Base-by-base conservation (phyloP, 2,329 filamentous ascomycete species). In the Hymenoscyphus infarciens region DNA sequence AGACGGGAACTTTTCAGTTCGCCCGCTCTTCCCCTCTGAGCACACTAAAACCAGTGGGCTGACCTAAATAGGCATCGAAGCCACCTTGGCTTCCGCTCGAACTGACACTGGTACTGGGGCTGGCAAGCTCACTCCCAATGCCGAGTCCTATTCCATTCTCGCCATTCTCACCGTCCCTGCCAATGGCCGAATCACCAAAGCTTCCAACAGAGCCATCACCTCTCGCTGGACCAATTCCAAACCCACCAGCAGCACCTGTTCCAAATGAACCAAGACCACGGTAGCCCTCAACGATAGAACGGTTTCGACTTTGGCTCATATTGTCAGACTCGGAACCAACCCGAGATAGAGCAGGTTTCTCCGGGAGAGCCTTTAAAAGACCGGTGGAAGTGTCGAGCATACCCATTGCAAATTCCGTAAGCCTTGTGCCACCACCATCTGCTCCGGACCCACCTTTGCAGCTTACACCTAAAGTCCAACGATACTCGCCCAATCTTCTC, bases 391-490 rank as follows among this genome's bases (percentile, higher is more conserved):
- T 88, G 71, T 92, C 89, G 53, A 92, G 78, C 81, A 90, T 91
- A 2, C 87, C 87, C 79, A 92, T 87, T n/a, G 89, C 89, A 69
- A 91, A 91, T 65, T 85, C 82, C 0, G 86, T 88, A 60, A 88
- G 71, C 1, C 82, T 80, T 56, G 78, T 81, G 61, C 80, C 81
- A 69, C 84, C 83, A 2, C 83, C 82, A 0, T 66, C 69, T 19
- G 67, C 67, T 1, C 63, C 62, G 22, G 57, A 56, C 39, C 65
- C 67, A 19, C 66, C 75, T 74, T 92, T 91, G 54, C 86, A 88
- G 75, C 89, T 93, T 56, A 98, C 93, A 8, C 89, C 89, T 61
- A 98, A 80, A 10, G 94, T 97, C 94, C 94, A 99, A 57, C 92
- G 85, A 74, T 97, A 98, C 77, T 99, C 94, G 64, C 87, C 88